A percentile compares a stretch with the other conserved stretches of the same genome.
Evolutionary conservation across 345 rosid genomes (phyloP).

Genomic region (Rhizophora mangle): DNA sequence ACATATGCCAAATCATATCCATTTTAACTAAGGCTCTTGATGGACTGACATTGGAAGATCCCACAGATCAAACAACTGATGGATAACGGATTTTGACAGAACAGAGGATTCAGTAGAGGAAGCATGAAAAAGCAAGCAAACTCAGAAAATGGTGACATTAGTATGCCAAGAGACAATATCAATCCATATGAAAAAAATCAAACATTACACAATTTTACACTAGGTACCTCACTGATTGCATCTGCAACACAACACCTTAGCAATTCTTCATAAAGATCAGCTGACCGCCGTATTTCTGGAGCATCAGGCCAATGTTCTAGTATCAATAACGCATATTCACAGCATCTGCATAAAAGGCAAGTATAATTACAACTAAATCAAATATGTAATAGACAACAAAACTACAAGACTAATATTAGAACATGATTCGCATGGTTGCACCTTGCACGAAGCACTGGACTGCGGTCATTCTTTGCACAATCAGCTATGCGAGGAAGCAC

Average conservation of each 20-base stretch:
- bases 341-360: slow-evolving; percentile 57
- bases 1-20: no score
- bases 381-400: slow-evolving; percentile 1
- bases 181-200: not conserved
- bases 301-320: slow-evolving; percentile 99
- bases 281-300: slow-evolving; percentile 88
- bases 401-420: slow-evolving; percentile 15
- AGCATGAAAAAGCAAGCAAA: not conserved
- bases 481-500: slow-evolving; percentile 93
- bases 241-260: slow-evolving; percentile 90
- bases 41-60: no score
- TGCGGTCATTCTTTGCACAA: slow-evolving; percentile 89
- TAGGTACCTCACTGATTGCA: slow-evolving; percentile 97
- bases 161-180: no score
- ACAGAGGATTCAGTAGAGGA: not conserved
- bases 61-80: no score
- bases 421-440: slow-evolving; percentile 18
- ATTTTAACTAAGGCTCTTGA: no score
- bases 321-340: slow-evolving; percentile 88
- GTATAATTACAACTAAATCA: slow-evolving; percentile 8
- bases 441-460: slow-evolving; percentile 91
- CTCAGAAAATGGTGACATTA: no score
- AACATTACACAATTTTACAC: slow-evolving; percentile 1
- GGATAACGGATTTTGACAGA: no score
- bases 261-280: slow-evolving; percentile 85